phyloP scores from a whole-genome alignment of 2,329 filamentous ascomycete species.

The Purpureocillium lavendulum region DNA sequence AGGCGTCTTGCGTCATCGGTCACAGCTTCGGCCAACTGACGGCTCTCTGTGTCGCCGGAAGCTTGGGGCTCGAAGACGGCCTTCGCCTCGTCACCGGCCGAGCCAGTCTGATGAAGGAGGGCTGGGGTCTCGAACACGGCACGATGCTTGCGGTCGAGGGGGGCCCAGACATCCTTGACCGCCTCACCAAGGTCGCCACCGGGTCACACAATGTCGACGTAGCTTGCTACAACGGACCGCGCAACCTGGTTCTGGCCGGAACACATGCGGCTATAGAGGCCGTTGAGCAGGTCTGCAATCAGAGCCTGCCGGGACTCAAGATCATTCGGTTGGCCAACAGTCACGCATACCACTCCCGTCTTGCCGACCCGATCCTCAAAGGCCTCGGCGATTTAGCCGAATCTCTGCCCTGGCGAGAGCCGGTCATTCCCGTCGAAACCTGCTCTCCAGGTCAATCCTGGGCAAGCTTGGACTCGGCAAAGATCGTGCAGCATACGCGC shows the following conservation, averaged over 20 bases:
- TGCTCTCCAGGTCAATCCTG: slow-evolving; percentile 9
- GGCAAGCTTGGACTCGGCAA: slow-evolving; percentile 3
- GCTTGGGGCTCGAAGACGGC: slow-evolving; percentile 19
- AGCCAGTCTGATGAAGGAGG: slow-evolving; percentile 19
- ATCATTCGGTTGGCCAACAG: slow-evolving; percentile 2
- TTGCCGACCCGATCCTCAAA: slow-evolving; percentile 5
- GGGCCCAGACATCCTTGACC: background rate
- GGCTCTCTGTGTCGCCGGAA: slow-evolving; percentile 23
- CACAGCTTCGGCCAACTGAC: slow-evolving; percentile 32
- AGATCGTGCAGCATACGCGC: slow-evolving; percentile 19
- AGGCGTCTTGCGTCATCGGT: slow-evolving; percentile 13
- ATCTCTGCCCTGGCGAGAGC: slow-evolving; percentile 1
- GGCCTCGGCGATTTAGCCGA: slow-evolving; percentile 2
- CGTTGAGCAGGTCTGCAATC: background rate
- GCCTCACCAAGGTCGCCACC: background rate
- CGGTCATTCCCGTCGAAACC: slow-evolving; percentile 6
- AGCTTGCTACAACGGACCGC: slow-evolving; percentile 23
- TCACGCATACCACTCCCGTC: slow-evolving; percentile 8
- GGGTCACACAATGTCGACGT: slow-evolving; percentile 9
- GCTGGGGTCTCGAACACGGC: slow-evolving; percentile 25
- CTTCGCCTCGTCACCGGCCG: slow-evolving; percentile 20
- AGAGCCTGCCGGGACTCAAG: background rate
- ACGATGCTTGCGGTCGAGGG: slow-evolving; percentile 21
- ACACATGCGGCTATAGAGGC: slow-evolving; percentile 11
- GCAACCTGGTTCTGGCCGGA: slow-evolving; percentile 21